Base-by-base conservation (phyloP, 179 eudicot genomes). In the Nepenthes alata region DNA sequence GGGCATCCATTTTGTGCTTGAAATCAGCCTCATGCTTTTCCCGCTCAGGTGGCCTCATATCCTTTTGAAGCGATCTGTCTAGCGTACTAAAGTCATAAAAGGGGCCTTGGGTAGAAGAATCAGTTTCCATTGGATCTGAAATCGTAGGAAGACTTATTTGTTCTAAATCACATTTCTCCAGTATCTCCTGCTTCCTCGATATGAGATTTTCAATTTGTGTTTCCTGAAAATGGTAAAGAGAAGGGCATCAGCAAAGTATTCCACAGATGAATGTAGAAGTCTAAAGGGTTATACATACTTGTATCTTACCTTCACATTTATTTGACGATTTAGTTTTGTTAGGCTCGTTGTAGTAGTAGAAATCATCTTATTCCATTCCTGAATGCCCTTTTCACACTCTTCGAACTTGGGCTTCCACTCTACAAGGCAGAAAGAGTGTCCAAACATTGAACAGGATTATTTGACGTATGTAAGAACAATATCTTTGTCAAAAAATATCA, bases 11-110 rank as follows among this genome's bases (percentile, higher is more conserved):
- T 79, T 84, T 94, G 64, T 83, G 89, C 45, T 72, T 78, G 51
- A 87, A 90, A 58, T 94, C 99, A 47, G 75, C 83, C 68, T 94
- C 99, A 60, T 76, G 83, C 83, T 87, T 94, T 57, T 84, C 99
- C 62, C 86, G 77, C 62, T 90, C 97, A 73, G 95, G 72, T 51
- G 85, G 71, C 63, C 81, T 85, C 81, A 67, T 79, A 60, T 79
- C 86, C 71, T 80, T 87, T 64, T 71, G 85, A 66, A 77, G 82
- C 57, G 91, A 79, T 79, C 86, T 81, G 73, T 84, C 84, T 70
- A 94, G 77, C 75, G 75, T 63, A 77, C 91, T 83, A 59, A 83
- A 90, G 77, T 94, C 97, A 61, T 66, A 75, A 53, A 68, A 81
- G 39, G 87, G 95, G 50, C 81, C 83, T 5, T 67, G 71, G 15